Conservation (phyloP, 345 rosid species). For the Reutealis trisperma region DNA sequence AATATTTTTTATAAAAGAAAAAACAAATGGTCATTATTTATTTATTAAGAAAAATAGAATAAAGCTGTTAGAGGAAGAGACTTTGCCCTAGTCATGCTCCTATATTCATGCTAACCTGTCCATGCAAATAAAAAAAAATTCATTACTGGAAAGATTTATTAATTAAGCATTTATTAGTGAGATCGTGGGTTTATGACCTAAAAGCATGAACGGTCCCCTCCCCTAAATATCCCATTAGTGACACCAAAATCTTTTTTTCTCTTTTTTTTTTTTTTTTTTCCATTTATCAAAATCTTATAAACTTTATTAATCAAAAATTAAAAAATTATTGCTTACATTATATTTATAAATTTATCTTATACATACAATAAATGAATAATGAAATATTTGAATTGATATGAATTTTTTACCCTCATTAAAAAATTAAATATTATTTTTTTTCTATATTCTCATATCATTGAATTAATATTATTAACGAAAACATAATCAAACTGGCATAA, state of each 20-base stretch:
- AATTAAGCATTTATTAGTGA: not conserved
- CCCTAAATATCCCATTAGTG: not conserved
- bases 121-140: conserved; percentile 9
- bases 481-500: conserved; percentile 1
- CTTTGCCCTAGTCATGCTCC: too few relatives aligned
- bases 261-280: not conserved
- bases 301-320: not conserved
- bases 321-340: too few relatives aligned
- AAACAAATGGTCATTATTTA: too few relatives aligned
- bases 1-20: too few relatives aligned
- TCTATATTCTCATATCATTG: too few relatives aligned
- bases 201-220: not conserved
- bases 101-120: conserved; percentile 4
- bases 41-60: not conserved
- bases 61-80: too few relatives aligned
- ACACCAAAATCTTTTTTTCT: conserved; percentile 6
- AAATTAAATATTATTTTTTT: too few relatives aligned
- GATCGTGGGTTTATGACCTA: not conserved
- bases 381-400: too few relatives aligned
- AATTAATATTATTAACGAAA: too few relatives aligned
- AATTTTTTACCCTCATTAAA: too few relatives aligned
- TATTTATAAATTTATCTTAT: too few relatives aligned
- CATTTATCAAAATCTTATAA: not conserved
- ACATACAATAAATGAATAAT: too few relatives aligned
- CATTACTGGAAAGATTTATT: not conserved